Percentiles rank a stretch among this genome's conserved stretches.
Conservation (phyloP, 352 stramenopile genomes). For the Globisporangium acanthophoron region DNA sequence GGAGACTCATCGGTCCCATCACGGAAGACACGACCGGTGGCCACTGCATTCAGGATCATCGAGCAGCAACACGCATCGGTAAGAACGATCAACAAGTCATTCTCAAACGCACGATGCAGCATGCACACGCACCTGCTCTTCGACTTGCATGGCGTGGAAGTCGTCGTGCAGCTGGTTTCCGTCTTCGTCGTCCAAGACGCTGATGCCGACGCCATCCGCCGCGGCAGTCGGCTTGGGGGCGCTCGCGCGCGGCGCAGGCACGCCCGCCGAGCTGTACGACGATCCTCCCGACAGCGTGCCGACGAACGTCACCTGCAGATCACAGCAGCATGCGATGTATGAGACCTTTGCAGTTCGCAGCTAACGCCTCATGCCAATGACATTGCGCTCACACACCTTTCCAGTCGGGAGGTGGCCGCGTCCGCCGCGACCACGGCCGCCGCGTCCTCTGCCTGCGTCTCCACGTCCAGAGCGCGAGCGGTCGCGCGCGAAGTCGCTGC, state of each 20-base stretch:
- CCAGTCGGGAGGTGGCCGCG: conserved; percentile 51
- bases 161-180: conserved; percentile 30
- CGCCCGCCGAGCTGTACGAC: conserved; percentile 53
- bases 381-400: conserved; percentile 20
- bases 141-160: conserved; percentile 49
- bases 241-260: conserved; percentile 27
- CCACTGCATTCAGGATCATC: conserved; percentile 29
- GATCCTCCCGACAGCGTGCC: conserved; percentile 77
- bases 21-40: conserved; percentile 68
- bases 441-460: conserved; percentile 27
- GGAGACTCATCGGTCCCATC: conserved; percentile 82
- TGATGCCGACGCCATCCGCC: conserved; percentile 79
- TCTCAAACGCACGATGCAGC: too few relatives aligned
- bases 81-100: neutral
- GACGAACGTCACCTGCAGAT: conserved; percentile 54
- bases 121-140: conserved; percentile 28
- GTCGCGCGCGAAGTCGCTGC: conserved; percentile 41
- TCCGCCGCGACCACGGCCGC: conserved; percentile 42
- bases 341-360: too few relatives aligned
- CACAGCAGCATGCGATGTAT: too few relatives aligned
- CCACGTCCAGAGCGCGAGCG: conserved; percentile 13
- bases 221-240: conserved; percentile 43
- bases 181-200: conserved; percentile 74
- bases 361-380: neutral
- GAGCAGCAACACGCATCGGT: neutral